These are phyloP conservation scores for Neophaeococcomyces mojaviensis DNA, from an alignment of 2,329 filamentous ascomycete genomes.

Conservation along the genomic window DNA sequence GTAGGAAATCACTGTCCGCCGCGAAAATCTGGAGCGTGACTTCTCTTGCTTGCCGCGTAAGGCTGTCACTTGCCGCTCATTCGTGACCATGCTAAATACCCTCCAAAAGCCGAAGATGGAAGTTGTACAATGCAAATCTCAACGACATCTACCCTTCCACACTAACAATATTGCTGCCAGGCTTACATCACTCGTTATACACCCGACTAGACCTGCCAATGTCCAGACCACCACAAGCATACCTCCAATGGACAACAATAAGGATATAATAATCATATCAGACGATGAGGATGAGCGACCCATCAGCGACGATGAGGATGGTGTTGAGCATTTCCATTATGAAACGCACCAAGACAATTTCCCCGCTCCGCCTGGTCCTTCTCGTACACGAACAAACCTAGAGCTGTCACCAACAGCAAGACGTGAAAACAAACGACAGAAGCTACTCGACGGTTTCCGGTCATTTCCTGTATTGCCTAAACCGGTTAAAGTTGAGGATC, in stretches of 20 bases:
- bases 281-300: slow-evolving; percentile 1
- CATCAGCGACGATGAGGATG: not conserved
- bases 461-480: not conserved
- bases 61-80: no score
- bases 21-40: no score
- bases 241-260: no score
- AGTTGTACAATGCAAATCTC: not conserved
- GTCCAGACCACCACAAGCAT: no score
- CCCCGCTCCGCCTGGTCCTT: not conserved
- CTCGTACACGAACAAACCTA: not conserved
- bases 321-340: not conserved
- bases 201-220: not conserved
- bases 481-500: not conserved
- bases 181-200: not conserved
- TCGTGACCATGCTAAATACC: no score
- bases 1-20: no score
- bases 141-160: not conserved
- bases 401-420: not conserved
- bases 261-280: slow-evolving; percentile 1
- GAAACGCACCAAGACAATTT: not conserved
- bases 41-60: no score
- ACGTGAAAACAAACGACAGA: slow-evolving; percentile 4
- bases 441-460: not conserved
- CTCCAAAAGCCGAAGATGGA: no score
- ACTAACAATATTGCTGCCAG: not conserved